These are phyloP conservation scores for Euryodendron excelsum DNA, from an alignment of 148 eudicot genomes.

Conservation along the genomic window DNA sequence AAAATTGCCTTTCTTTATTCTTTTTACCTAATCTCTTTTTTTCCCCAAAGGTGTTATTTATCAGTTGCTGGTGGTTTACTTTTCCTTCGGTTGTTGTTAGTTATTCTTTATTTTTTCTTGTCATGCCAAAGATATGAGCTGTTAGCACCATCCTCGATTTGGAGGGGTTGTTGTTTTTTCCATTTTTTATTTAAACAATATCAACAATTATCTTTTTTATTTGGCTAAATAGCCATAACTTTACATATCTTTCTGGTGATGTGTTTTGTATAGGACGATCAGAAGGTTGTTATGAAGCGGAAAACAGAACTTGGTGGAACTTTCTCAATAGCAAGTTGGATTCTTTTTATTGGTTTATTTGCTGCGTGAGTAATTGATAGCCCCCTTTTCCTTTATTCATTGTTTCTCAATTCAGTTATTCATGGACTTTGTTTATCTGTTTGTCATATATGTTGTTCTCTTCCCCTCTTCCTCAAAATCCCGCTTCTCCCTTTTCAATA, in stretches of 20 bases:
- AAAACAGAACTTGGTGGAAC: slow-evolving; percentile 98
- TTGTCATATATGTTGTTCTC: neutral
- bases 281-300: slow-evolving; percentile 74
- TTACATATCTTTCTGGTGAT: neutral
- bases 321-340: slow-evolving; percentile 90
- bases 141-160: neutral
- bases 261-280: slow-evolving; percentile 60
- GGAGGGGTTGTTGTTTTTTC: neutral
- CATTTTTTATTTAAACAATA: neutral
- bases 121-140: neutral
- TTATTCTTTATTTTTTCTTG: neutral
- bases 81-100: neutral
- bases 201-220: neutral
- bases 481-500: neutral
- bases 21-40: neutral
- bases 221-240: neutral
- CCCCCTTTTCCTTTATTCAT: slow-evolving; percentile 5
- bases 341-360: slow-evolving; percentile 84
- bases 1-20: too few species aligned
- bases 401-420: neutral
- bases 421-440: neutral
- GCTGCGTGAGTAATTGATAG: slow-evolving; percentile 67
- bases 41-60: neutral
- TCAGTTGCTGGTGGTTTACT: neutral
- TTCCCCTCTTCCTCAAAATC: neutral